Conservation (phyloP, 768 basidiomycete species). For the Trametes punicea region DNA sequence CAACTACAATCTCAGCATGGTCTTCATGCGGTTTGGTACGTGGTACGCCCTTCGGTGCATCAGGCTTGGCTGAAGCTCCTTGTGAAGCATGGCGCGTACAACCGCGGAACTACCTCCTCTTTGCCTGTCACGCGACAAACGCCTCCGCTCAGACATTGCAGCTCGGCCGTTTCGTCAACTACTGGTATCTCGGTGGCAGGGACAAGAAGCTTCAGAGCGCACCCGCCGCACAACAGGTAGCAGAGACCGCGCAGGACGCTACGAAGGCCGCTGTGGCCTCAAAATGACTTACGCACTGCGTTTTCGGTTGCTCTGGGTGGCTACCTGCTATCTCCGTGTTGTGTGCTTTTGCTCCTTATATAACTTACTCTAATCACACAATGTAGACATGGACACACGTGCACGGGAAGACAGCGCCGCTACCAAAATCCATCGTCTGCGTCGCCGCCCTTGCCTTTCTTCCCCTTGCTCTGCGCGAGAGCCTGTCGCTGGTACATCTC, state of each 20-base stretch:
- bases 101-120: slow-evolving; percentile 93
- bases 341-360: neutral
- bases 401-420: slow-evolving; percentile 2
- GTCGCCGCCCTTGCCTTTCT: slow-evolving; percentile 63
- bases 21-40: slow-evolving; percentile 94
- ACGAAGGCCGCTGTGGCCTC: slow-evolving; percentile 32
- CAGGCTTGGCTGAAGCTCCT: neutral
- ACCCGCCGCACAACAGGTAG: slow-evolving; percentile 39
- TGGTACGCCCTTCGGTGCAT: neutral
- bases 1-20: slow-evolving; percentile 38
- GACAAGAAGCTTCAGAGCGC: slow-evolving; percentile 50
- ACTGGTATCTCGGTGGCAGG: slow-evolving; percentile 87
- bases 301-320: neutral
- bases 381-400: neutral
- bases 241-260: slow-evolving; percentile 42
- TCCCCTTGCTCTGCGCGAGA: slow-evolving; percentile 71
- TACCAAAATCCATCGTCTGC: slow-evolving; percentile 80
- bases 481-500: slow-evolving; percentile 93
- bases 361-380: slow-evolving; percentile 11
- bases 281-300: slow-evolving; percentile 14
- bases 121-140: slow-evolving; percentile 93
- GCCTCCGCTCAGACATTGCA: slow-evolving; percentile 82
- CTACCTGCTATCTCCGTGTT: neutral
- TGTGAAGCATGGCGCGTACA: slow-evolving; percentile 86
- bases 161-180: slow-evolving; percentile 81